These are phyloP conservation scores for Lentinula novae-zelandiae DNA, from an alignment of 1,284 basidiomycete genomes.

Conservation along the genomic window DNA sequence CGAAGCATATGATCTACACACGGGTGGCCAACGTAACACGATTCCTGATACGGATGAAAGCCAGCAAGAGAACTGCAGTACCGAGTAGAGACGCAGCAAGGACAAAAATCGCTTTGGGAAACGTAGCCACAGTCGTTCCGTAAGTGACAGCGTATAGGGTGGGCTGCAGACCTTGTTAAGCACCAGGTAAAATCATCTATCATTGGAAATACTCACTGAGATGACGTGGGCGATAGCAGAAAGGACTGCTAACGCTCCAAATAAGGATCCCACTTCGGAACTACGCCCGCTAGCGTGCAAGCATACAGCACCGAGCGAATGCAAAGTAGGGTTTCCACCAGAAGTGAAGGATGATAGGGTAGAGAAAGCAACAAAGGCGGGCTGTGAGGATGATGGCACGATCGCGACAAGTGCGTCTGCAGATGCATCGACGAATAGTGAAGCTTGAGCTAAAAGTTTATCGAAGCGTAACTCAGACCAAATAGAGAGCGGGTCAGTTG, in stretches of 20 bases:
- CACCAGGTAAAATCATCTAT: not conserved
- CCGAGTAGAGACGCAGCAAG: slow-evolving; percentile 38
- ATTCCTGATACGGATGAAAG: slow-evolving; percentile 3
- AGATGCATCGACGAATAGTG: slow-evolving; percentile 39
- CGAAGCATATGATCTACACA: not conserved
- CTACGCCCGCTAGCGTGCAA: slow-evolving; percentile 42
- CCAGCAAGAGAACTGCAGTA: slow-evolving; percentile 24
- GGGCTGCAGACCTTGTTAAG: slow-evolving; percentile 31
- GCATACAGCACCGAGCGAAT: slow-evolving; percentile 45
- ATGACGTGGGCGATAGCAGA: slow-evolving; percentile 46
- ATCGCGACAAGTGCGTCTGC: slow-evolving; percentile 41
- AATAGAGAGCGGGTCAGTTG: slow-evolving; percentile 26
- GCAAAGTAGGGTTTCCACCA: slow-evolving; percentile 45
- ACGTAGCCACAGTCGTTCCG: slow-evolving; percentile 40
- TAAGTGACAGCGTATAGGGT: slow-evolving; percentile 47
- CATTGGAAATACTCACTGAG: slow-evolving; percentile 30
- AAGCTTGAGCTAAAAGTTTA: slow-evolving; percentile 37
- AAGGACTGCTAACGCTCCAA: slow-evolving; percentile 48
- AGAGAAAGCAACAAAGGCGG: slow-evolving; percentile 32
- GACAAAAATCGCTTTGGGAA: slow-evolving; percentile 47
- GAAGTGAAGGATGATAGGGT: slow-evolving; percentile 42
- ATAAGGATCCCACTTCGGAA: slow-evolving; percentile 43
- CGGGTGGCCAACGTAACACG: not conserved
- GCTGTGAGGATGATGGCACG: slow-evolving; percentile 31
- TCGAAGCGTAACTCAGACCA: slow-evolving; percentile 42